Base-by-base conservation (phyloP, 2,329 filamentous ascomycete species). In the Leptographium wingfieldii region DNA sequence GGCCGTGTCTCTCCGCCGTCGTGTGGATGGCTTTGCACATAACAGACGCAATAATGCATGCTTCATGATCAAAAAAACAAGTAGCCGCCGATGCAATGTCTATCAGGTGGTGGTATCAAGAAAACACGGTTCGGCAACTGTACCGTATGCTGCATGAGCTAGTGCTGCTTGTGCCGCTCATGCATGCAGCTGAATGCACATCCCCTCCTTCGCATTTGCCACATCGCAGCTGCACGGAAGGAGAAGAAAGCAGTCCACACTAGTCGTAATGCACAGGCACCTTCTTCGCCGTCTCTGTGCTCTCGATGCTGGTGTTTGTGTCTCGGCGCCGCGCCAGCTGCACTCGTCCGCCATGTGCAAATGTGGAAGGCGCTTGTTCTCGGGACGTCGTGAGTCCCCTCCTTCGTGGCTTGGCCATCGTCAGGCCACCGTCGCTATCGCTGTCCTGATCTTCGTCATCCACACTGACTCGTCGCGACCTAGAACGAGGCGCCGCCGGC, bases 231-330 rank as follows among this genome's bases (percentile, higher is more conserved):
- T 7, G 31, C 31, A 31, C 31, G 7, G 4, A 7, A 31, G 33
- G 33, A 35, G 9, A 35, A 35, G 33, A 35, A 5, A 9, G 33
- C 33, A 2, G 33, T 11, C 33, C 33, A 27, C n/a, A 49, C 31
- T 60, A 53, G 22, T 58, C 57, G 49, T 53, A n/a, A 55, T 60
- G 46, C n/a, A 64, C 40, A 5, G 62, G 43, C 16, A 82, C 68
- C 68, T 83, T 83, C 72, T 84, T 85, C 48, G 83, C 83, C 52
- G 83, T 86, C 65, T 85, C 83, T 1, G 80, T 83, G 67, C 82
- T 85, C 38, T 78, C 80, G 33, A 81, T 79, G 64, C 80, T 84
- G 1, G 79, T 80, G 65, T 83, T 82, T 0, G 82, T 85, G 64
- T 82, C 80, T 38, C 83, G 77, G 60, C 82, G 74, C 62, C 72